Percentiles rank a stretch among this genome's conserved stretches.
phyloP scores from a whole-genome alignment of 1,139 yeast species.

The Protomyces pachydermus region DNA sequence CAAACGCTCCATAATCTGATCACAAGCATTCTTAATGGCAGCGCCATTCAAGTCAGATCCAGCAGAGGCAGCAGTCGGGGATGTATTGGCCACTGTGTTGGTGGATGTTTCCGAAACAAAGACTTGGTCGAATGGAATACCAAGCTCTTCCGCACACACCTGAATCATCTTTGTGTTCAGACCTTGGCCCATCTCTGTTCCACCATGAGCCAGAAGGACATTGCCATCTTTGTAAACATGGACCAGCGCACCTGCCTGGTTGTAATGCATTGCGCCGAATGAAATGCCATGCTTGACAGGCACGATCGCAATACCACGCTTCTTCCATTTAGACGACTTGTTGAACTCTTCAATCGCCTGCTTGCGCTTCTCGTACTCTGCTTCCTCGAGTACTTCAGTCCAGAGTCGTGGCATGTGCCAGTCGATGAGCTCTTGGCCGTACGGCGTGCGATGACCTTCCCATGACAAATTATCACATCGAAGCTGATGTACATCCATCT shows the following conservation, averaged over 20 bases:
- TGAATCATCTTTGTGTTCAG: constrained; percentile 47
- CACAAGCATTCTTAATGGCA: constrained; percentile 48
- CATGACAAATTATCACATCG: constrained; percentile 42
- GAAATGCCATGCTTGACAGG: constrained; percentile 49
- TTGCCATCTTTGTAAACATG: constrained; percentile 48
- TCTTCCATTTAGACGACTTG: constrained; percentile 43
- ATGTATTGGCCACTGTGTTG: constrained; percentile 46
- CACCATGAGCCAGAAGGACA: constrained; percentile 46
- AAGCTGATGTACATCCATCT: constrained; percentile 42
- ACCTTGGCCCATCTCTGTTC: constrained; percentile 52
- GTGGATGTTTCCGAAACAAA: constrained; percentile 47
- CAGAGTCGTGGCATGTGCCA: constrained; percentile 42
- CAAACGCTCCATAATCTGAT: constrained; percentile 43
- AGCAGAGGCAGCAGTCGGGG: constrained; percentile 49
- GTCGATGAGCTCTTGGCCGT: constrained; percentile 44
- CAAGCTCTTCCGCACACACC: constrained; percentile 45
- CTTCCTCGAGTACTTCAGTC: constrained; percentile 39
- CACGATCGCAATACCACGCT: constrained; percentile 45
- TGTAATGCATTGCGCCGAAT: constrained; percentile 45
- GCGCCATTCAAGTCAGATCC: constrained; percentile 47
- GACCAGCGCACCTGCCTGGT: constrained; percentile 48
- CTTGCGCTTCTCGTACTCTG: constrained; percentile 40
- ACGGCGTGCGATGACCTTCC: constrained; percentile 41
- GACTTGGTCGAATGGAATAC: constrained; percentile 42
- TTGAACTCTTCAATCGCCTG: constrained; percentile 44